phyloP scores from a whole-genome alignment of 352 stramenopile species.

The Ophiocytium majus region DNA sequence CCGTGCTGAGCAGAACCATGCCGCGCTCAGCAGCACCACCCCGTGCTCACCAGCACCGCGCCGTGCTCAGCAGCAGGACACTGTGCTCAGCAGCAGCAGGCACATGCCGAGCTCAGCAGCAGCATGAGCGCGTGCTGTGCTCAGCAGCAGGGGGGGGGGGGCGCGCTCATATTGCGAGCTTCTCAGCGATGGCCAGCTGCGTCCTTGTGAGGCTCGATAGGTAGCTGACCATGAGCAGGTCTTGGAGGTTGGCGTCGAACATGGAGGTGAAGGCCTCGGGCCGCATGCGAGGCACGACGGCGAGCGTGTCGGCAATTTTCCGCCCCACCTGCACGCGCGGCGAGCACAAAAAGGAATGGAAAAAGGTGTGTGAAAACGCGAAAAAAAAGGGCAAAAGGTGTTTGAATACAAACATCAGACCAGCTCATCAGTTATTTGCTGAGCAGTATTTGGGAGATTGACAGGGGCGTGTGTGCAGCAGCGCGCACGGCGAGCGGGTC shows the following conservation, averaged over 20 bases:
- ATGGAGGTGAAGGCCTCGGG: slow-evolving; percentile 92
- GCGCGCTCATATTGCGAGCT: slow-evolving; percentile 67
- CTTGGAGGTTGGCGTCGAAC: slow-evolving; percentile 92
- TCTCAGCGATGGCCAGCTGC: slow-evolving; percentile 94
- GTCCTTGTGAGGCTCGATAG: slow-evolving; percentile 93
- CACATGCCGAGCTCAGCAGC: too few relatives aligned
- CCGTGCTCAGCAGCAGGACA: too few relatives aligned
- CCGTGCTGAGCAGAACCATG: too few relatives aligned
- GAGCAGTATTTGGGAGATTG: too few relatives aligned
- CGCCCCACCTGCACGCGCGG: slow-evolving; percentile 64
- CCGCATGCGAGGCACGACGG: slow-evolving; percentile 84
- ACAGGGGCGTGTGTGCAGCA: too few relatives aligned
- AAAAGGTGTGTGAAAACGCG: background rate
- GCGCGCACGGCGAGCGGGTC: slow-evolving; percentile 85
- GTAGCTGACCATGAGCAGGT: slow-evolving; percentile 98
- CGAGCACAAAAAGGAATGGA: too few relatives aligned
- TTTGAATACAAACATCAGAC: background rate
- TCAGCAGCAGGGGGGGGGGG: too few relatives aligned
- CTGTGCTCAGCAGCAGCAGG: too few relatives aligned
- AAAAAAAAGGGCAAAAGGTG: background rate
- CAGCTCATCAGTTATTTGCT: too few relatives aligned
- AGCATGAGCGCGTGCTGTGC: too few relatives aligned
- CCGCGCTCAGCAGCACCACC: too few relatives aligned
- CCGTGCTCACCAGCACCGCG: too few relatives aligned
- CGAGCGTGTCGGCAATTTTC: slow-evolving; percentile 87